phyloP scores from a whole-genome alignment of 495 filamentous ascomycete genomes.

The Physcia stellaris region DNA sequence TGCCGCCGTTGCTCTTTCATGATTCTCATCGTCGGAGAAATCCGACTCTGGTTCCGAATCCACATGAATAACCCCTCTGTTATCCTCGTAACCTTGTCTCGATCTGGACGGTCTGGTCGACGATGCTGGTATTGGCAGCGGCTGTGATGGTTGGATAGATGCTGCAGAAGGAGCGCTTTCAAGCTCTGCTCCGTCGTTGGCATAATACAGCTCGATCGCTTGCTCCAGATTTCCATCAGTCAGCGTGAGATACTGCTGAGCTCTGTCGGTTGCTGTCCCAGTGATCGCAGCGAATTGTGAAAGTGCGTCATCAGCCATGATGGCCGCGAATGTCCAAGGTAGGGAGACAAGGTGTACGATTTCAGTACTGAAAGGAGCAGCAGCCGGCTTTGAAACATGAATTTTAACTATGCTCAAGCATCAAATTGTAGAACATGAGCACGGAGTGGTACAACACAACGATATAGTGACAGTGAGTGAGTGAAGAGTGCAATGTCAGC shows the following conservation, averaged over 20 bases:
- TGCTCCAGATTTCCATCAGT: conserved; percentile 70
- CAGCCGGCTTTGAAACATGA: no score
- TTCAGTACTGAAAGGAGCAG: conserved; percentile 2
- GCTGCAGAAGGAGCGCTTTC: conserved; percentile 27
- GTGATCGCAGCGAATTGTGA: conserved; percentile 59
- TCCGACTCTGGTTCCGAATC: conserved; percentile 44
- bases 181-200: conserved; percentile 54
- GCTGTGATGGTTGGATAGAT: conserved; percentile 22
- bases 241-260: conserved; percentile 66
- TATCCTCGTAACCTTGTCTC: conserved; percentile 31
- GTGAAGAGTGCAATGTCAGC: no score
- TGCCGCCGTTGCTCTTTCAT: conserved; percentile 1
- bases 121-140: conserved; percentile 19
- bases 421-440: no score
- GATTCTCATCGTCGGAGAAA: conserved; percentile 6
- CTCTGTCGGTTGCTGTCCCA: conserved; percentile 43
- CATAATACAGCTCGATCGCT: conserved; percentile 80
- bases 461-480: no score
- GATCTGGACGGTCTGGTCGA: conserved; percentile 11
- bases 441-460: no score
- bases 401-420: no score
- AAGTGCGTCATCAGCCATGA: conserved; percentile 53
- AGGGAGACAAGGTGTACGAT: not conserved
- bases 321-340: conserved; percentile 21
- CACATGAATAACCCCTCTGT: conserved; percentile 51